Conservation (phyloP, 495 filamentous ascomycete species). For the Cercophora samala region DNA sequence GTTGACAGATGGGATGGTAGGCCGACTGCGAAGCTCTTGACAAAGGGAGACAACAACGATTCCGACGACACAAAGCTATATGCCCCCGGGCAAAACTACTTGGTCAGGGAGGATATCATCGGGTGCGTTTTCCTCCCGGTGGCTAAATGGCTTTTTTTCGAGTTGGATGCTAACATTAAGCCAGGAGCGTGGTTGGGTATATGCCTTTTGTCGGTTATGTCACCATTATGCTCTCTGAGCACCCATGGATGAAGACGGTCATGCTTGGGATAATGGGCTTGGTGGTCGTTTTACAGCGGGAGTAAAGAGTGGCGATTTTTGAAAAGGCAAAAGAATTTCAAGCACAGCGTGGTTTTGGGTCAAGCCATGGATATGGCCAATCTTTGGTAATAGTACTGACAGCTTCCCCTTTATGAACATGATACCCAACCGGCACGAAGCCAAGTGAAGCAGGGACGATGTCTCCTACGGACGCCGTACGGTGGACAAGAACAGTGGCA, state of each 20-base stretch:
- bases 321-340: not conserved
- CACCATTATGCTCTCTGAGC: constrained; percentile 92
- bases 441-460: not conserved
- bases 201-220: constrained; percentile 96
- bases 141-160: not conserved
- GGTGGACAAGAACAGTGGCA: not conserved
- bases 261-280: constrained; percentile 93
- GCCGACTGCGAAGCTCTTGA: constrained; percentile 62
- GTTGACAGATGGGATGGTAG: constrained; percentile 21
- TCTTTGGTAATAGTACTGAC: not conserved
- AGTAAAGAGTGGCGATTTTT: constrained; percentile 46
- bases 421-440: not conserved
- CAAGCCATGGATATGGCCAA: too few relatives aligned
- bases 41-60: constrained; percentile 97
- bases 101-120: constrained; percentile 85
- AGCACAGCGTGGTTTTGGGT: not conserved
- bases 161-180: constrained; percentile 8
- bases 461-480: not conserved
- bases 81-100: constrained; percentile 75
- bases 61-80: constrained; percentile 92
- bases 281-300: constrained; percentile 88
- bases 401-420: not conserved
- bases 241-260: constrained; percentile 95
- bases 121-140: constrained; percentile 50
- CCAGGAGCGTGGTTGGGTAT: constrained; percentile 77